Evolutionary conservation across 257 asterid genomes (phyloP).

Genomic region (Henckelia pumila): DNA sequence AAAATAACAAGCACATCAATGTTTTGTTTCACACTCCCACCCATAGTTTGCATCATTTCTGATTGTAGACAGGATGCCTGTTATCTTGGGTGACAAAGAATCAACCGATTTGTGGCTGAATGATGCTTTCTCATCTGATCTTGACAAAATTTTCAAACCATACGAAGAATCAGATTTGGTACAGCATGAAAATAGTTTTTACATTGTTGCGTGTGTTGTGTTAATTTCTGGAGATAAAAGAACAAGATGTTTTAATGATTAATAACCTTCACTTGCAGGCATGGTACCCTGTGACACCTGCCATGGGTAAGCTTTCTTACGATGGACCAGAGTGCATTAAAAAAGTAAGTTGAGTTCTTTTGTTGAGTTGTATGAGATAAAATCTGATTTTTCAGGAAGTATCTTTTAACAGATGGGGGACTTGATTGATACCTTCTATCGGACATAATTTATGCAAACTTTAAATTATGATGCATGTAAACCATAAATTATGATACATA

Average conservation of each 20-base stretch:
- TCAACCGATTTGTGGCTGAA: slow-evolving; percentile 67
- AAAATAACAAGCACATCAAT: background rate
- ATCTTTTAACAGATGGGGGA: too few relatives aligned
- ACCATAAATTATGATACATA: background rate
- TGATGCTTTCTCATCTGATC: slow-evolving; percentile 53
- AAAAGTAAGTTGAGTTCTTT: slow-evolving; percentile 52
- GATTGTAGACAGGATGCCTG: slow-evolving; percentile 93
- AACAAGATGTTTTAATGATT: slow-evolving; percentile 13
- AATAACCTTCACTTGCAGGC: slow-evolving; percentile 40
- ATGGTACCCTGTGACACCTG: slow-evolving; percentile 92
- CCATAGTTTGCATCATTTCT: slow-evolving; percentile 9
- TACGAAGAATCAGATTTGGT: slow-evolving; percentile 80
- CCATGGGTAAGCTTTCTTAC: slow-evolving; percentile 82
- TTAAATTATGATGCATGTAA: too few relatives aligned
- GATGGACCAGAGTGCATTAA: slow-evolving; percentile 84
- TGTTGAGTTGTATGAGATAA: too few relatives aligned
- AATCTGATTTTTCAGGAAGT: too few relatives aligned
- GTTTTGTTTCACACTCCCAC: slow-evolving; percentile 1
- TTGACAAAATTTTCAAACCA: slow-evolving; percentile 69
- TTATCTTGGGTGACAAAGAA: slow-evolving; percentile 73
- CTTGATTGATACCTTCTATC: too few relatives aligned
- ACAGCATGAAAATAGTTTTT: slow-evolving; percentile 22
- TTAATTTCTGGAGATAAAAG: slow-evolving; percentile 3
- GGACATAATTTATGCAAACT: too few relatives aligned
- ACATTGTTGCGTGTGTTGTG: background rate